Evolutionary conservation across 176 grass and related monocot genomes (phyloP), one percentile per base, ranked within the genome.

Genomic region (Hyparrhenia diplandra): DNA sequence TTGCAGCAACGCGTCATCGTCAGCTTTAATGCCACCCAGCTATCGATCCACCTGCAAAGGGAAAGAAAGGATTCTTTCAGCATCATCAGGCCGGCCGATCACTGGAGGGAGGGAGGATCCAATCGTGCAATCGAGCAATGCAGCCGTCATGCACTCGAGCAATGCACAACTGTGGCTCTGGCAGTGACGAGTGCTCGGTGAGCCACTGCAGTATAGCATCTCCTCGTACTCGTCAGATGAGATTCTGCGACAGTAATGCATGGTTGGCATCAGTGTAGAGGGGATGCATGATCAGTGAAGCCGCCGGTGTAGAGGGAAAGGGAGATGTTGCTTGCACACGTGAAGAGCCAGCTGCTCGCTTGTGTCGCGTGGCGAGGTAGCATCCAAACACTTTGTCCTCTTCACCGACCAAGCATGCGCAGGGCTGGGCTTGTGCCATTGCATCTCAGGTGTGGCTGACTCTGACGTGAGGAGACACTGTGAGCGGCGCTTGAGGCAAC

Each of bases 321-420:
- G n/a, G 55, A 24, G 55, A n/a, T n/a, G n/a, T n/a, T n/a, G n/a
- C n/a, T n/a, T 58, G 10, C 31, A 57, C 77, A 81, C 78, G 49
- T 75, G 85, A 81, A n/a, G 25, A 46, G 28, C 47, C 70, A 80
- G 69, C 76, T 67, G 76, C 77, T 60, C 28, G 25, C 46, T 45
- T 23, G 84, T 45, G 69, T 80, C 68, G 68, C 55, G 84, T 58
- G 69, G 76, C 36, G 76, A 59, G 60, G 69, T 74, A 43, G 61
- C 77, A 21, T 57, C 76, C 76, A 86, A 75, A 39, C 7, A 28
- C 61, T 32, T 47, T 67, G 85, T 86, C 69, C 6, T 46, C 58
- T 65, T 46, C 84, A 34, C 24, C 76, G 37, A 49, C 83, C 66
- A 42, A 62, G 12, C 49, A n/a, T 55, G 20, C 52, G n/a, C n/a